These are phyloP conservation scores for Thelonectria blattea DNA, from an alignment of 2,329 filamentous ascomycete genomes.

Conservation along the genomic window DNA sequence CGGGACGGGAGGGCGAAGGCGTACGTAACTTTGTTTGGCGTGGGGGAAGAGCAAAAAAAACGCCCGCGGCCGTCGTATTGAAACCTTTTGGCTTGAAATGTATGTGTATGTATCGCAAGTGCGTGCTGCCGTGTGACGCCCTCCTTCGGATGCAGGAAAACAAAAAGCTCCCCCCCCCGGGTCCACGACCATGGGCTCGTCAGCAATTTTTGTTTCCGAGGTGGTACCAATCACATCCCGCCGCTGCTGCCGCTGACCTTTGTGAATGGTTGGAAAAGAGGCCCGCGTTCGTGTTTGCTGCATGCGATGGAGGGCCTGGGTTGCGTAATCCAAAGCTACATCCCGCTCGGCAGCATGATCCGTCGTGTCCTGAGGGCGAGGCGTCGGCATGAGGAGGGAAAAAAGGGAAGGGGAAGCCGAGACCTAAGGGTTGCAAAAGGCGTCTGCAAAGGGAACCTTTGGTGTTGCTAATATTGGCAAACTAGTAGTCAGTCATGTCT, in stretches of 20 bases:
- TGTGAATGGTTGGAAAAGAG: constrained; percentile 8
- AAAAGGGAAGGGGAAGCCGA: background rate
- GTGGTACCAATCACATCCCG: constrained; percentile 32
- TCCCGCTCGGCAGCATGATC: constrained; percentile 9
- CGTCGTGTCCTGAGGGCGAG: background rate
- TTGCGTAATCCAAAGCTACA: constrained; percentile 18
- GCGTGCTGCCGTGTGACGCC: constrained; percentile 20
- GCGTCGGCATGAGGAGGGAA: constrained; percentile 8
- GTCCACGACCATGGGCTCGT: constrained; percentile 23
- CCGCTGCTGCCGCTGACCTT: constrained; percentile 20
- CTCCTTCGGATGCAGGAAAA: constrained; percentile 7
- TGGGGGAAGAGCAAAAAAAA: too few relatives aligned
- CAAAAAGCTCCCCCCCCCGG: background rate
- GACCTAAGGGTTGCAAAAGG: background rate
- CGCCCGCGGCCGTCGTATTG: background rate
- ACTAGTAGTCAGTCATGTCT: constrained; percentile 7
- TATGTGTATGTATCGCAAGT: constrained; percentile 23
- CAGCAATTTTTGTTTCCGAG: constrained; percentile 31
- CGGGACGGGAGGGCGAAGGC: background rate
- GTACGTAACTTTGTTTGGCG: constrained; percentile 11
- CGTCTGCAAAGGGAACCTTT: too few relatives aligned
- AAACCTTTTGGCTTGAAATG: background rate
- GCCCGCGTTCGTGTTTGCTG: constrained; percentile 22
- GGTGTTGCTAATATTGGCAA: background rate
- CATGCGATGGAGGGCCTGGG: constrained; percentile 22